Evolutionary conservation across 2,329 filamentous ascomycete genomes (phyloP).

Genomic region (Pestalotiopsis sp.): DNA sequence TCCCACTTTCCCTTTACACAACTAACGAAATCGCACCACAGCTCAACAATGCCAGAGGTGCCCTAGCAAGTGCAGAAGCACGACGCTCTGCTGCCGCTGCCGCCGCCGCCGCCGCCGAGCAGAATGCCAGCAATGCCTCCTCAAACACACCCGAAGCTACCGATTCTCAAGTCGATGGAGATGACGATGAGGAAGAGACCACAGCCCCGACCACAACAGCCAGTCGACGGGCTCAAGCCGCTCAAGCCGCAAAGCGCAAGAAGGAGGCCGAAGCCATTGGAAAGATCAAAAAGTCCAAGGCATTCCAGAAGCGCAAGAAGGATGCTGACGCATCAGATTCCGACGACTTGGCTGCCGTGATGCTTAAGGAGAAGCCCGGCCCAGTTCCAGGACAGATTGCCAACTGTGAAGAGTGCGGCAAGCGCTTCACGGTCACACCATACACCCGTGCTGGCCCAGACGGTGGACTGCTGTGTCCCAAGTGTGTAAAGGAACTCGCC

Average conservation of each 20-base stretch:
- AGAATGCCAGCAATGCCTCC: neutral
- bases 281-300: constrained; percentile 64
- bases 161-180: constrained; percentile 10
- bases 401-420: constrained; percentile 82
- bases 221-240: neutral
- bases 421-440: constrained; percentile 88
- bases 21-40: neutral
- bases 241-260: constrained; percentile 39
- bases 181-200: constrained; percentile 16
- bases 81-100: constrained; percentile 19
- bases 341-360: constrained; percentile 47
- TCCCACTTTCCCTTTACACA: neutral
- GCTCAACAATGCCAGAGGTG: constrained; percentile 9
- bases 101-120: constrained; percentile 9
- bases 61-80: constrained; percentile 20
- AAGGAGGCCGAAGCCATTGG: constrained; percentile 55
- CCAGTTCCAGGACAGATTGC: constrained; percentile 82
- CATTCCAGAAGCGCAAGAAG: constrained; percentile 54
- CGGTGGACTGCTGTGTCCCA: constrained; percentile 82
- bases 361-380: constrained; percentile 46
- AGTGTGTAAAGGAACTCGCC: constrained; percentile 74
- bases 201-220: constrained; percentile 12
- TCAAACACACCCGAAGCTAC: constrained; percentile 6
- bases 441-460: constrained; percentile 81
- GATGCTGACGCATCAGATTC: constrained; percentile 38